These are phyloP conservation scores for Solanum hybrid DNA, from an alignment of 305 asterid genomes.

Conservation along the genomic window DNA sequence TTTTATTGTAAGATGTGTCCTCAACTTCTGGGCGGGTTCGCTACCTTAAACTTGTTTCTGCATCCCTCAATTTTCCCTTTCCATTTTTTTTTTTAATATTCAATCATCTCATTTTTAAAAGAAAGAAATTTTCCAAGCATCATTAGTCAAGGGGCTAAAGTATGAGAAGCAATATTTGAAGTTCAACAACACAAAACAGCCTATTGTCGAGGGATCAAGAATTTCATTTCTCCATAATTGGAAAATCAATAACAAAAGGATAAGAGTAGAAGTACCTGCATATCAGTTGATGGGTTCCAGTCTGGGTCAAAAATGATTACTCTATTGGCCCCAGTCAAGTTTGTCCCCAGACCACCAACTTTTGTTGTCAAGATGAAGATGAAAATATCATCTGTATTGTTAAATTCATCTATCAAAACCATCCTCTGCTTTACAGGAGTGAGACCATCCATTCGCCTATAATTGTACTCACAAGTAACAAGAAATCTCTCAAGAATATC, in stretches of 20 bases:
- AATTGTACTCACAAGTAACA: slow-evolving; percentile 37
- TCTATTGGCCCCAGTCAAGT: slow-evolving; percentile 91
- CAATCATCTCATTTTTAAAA: background rate
- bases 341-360: slow-evolving; percentile 97
- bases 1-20: background rate
- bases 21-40: background rate
- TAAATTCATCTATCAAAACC: slow-evolving; percentile 89
- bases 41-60: background rate
- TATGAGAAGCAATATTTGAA: background rate
- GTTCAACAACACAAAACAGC: background rate
- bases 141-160: background rate
- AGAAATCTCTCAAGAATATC: slow-evolving; percentile 85
- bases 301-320: slow-evolving; percentile 97
- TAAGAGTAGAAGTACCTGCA: slow-evolving; percentile 48
- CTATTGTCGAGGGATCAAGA: background rate
- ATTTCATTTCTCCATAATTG: background rate
- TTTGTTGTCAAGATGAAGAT: slow-evolving; percentile 83
- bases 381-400: slow-evolving; percentile 65
- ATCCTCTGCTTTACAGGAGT: slow-evolving; percentile 88
- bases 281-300: slow-evolving; percentile 99
- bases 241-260: slow-evolving; percentile 2
- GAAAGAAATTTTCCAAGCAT: background rate
- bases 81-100: background rate
- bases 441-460: slow-evolving; percentile 92
- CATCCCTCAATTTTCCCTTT: background rate